Percentiles rank a stretch among this genome's conserved stretches.
Conservation (phyloP, 2,329 filamentous ascomycete species). For the Pezizomycotina sp. region DNA sequence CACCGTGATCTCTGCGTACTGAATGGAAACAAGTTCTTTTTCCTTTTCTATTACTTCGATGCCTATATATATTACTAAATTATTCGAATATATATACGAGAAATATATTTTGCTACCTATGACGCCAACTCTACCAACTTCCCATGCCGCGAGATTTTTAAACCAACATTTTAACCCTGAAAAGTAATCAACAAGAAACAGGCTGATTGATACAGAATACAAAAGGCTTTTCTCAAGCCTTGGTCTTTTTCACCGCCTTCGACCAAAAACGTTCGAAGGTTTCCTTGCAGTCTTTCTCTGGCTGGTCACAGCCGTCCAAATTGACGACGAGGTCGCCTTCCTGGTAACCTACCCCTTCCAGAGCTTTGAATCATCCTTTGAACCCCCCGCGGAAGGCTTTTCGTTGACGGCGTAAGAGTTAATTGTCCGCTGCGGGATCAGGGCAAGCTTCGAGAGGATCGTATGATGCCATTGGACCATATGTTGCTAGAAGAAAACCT, state of each 20-base stretch:
- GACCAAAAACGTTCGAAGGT: slow-evolving; percentile 46
- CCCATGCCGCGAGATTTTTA: no score
- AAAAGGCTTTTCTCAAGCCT: neutral
- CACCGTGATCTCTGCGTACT: no score
- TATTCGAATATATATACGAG: no score
- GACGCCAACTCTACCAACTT: no score
- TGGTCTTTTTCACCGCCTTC: slow-evolving; percentile 19
- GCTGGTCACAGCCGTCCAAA: slow-evolving; percentile 53
- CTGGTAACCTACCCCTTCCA: slow-evolving; percentile 47
- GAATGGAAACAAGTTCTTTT: no score
- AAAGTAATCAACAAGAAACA: slow-evolving; percentile 14
- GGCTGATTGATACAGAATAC: no score
- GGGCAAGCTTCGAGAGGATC: slow-evolving; percentile 70
- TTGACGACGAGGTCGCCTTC: slow-evolving; percentile 73
- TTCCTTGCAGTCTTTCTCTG: slow-evolving; percentile 44
- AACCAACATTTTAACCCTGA: neutral
- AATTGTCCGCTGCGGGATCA: slow-evolving; percentile 71
- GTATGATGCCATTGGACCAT: slow-evolving; percentile 95
- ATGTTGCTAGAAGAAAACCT: slow-evolving; percentile 45
- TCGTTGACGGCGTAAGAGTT: slow-evolving; percentile 52
- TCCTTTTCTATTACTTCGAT: no score
- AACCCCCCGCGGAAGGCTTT: slow-evolving; percentile 23
- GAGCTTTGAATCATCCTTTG: slow-evolving; percentile 10
- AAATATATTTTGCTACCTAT: no score
- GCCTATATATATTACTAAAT: no score